These are phyloP conservation scores for Plasmodiophora brassicae DNA, from an alignment of 208 protist genomes.

Conservation along the genomic window DNA sequence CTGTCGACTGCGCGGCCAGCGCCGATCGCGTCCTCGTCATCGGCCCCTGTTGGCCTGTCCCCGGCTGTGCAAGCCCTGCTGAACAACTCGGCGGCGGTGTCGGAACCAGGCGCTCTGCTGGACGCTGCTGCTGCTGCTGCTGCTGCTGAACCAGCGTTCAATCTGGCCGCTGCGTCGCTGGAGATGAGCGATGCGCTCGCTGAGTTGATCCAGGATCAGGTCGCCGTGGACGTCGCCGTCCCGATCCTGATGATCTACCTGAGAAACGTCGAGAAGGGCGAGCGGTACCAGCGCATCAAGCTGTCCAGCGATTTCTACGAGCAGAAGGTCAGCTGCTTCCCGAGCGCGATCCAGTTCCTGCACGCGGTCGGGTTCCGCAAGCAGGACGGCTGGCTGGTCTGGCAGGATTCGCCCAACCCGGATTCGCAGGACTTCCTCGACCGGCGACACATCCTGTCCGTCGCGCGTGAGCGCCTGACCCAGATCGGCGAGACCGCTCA, in stretches of 20 bases:
- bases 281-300: not conserved
- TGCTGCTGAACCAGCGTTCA: not conserved
- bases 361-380: not conserved
- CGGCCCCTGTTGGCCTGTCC: not conserved
- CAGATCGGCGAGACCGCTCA: not conserved
- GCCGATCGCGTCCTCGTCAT: too few species aligned
- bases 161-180: too few species aligned
- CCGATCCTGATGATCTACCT: not conserved
- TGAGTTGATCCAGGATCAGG: too few species aligned
- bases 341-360: not conserved
- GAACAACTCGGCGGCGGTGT: not conserved
- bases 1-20: too few species aligned
- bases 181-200: too few species aligned
- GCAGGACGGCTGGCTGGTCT: not conserved
- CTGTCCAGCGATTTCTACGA: not conserved
- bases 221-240: not conserved
- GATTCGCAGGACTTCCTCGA: not conserved
- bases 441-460: not conserved
- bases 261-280: not conserved
- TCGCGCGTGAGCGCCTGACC: not conserved
- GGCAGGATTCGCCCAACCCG: not conserved
- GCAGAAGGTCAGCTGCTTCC: not conserved
- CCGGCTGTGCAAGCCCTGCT: not conserved
- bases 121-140: not conserved
- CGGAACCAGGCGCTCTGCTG: not conserved